Conservation (phyloP, 768 basidiomycete genomes). For the Lactifluus rugatus region DNA sequence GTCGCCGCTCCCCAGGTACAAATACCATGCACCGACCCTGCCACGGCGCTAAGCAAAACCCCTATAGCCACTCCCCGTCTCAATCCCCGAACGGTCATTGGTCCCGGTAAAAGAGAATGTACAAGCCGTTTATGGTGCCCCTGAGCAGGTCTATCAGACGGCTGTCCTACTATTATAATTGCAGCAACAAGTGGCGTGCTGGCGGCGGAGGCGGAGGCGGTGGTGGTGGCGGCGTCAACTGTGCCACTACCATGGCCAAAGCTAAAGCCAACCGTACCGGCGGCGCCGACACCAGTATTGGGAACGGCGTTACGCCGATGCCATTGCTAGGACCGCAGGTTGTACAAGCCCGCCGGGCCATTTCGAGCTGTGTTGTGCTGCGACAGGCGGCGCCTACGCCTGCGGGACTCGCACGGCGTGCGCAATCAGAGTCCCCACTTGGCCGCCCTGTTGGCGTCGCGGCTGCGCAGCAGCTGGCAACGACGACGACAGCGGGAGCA, state of each 20-base stretch:
- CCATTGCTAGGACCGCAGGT: not conserved
- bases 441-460: constrained; percentile 38
- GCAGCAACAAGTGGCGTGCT: not conserved
- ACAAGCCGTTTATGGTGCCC: not conserved
- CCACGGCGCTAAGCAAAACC: not conserved
- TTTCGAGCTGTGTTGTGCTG: not conserved
- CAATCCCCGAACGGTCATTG: not conserved
- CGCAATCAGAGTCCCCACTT: no score
- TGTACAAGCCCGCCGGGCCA: not conserved
- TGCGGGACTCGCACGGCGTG: no score
- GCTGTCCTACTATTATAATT: not conserved
- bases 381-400: no score
- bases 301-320: not conserved
- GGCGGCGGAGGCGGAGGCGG: not conserved
- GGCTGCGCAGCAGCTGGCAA: constrained; percentile 36
- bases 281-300: no score
- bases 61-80: not conserved
- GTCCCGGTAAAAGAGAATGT: not conserved
- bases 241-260: not conserved
- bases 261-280: not conserved
- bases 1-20: not conserved
- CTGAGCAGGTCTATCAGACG: constrained; percentile 5
- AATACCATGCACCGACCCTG: not conserved
- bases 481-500: constrained; percentile 24
- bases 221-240: not conserved